These are phyloP conservation scores for Penicillium manginii DNA, from an alignment of 495 filamentous ascomycete genomes.

Conservation along the genomic window DNA sequence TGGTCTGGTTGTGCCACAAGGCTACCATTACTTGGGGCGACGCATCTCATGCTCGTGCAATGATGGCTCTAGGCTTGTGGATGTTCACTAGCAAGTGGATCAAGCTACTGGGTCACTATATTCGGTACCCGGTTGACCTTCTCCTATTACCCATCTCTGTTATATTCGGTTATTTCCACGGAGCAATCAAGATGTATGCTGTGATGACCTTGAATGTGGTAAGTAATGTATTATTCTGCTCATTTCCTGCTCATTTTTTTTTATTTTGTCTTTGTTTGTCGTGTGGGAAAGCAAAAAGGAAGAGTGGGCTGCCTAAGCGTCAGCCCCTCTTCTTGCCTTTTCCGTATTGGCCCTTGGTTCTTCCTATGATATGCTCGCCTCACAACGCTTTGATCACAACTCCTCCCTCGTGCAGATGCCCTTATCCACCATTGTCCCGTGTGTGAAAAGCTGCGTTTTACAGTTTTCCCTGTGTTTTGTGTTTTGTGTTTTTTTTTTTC, in stretches of 20 bases:
- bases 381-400: slow-evolving; percentile 35
- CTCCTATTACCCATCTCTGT: slow-evolving; percentile 72
- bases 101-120: slow-evolving; percentile 75
- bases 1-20: slow-evolving; percentile 57
- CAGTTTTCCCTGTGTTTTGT: neutral
- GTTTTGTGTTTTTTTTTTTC: neutral
- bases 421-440: slow-evolving; percentile 29
- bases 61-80: slow-evolving; percentile 57
- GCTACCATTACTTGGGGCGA: slow-evolving; percentile 50
- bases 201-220: slow-evolving; percentile 71
- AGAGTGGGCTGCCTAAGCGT: slow-evolving; percentile 3
- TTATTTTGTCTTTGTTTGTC: too few species aligned
- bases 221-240: slow-evolving; percentile 35
- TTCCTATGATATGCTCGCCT: slow-evolving; percentile 24
- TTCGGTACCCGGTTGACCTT: slow-evolving; percentile 70
- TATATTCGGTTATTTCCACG: slow-evolving; percentile 78
- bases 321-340: slow-evolving; percentile 7
- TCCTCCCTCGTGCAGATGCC: slow-evolving; percentile 29
- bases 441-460: slow-evolving; percentile 10
- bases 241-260: too few species aligned
- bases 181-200: slow-evolving; percentile 76
- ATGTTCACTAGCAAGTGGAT: slow-evolving; percentile 77
- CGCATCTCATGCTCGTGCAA: slow-evolving; percentile 44
- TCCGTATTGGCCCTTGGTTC: slow-evolving; percentile 5
- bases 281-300: neutral